These are phyloP conservation scores for Fusarium secorum DNA, from an alignment of 2,329 filamentous ascomycete species.

Conservation along the genomic window DNA sequence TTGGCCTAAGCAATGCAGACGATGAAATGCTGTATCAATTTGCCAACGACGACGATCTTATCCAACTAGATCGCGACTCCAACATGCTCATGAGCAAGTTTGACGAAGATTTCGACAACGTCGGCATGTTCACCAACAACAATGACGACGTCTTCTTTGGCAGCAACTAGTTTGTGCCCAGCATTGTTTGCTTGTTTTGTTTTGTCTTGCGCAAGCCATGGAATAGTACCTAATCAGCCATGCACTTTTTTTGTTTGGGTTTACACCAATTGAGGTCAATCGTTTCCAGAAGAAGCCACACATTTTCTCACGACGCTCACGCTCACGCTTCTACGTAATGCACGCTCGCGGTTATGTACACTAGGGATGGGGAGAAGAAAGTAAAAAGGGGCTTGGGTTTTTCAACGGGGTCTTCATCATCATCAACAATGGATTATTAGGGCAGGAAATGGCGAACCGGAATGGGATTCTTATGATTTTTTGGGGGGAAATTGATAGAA, in stretches of 20 bases:
- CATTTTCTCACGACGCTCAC: slow-evolving; percentile 36
- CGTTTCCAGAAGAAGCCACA: slow-evolving; percentile 12
- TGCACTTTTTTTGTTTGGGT: slow-evolving; percentile 15
- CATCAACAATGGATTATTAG: background rate
- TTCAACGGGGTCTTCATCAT: background rate
- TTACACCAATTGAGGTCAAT: background rate
- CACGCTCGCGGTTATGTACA: slow-evolving; percentile 23
- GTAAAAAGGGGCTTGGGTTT: slow-evolving; percentile 10
- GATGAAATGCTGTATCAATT: slow-evolving; percentile 57
- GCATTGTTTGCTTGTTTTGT: slow-evolving; percentile 5
- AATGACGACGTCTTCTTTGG: slow-evolving; percentile 63
- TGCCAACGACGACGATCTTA: slow-evolving; percentile 52
- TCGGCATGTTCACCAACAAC: slow-evolving; percentile 60
- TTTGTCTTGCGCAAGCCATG: background rate
- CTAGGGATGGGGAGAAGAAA: slow-evolving; percentile 2
- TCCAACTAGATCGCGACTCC: slow-evolving; percentile 55
- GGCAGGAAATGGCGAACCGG: slow-evolving; percentile 11
- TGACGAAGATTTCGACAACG: slow-evolving; percentile 61
- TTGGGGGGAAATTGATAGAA: slow-evolving; percentile 20
- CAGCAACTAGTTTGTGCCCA: slow-evolving; percentile 38
- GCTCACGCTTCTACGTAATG: slow-evolving; percentile 29
- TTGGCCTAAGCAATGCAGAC: slow-evolving; percentile 50
- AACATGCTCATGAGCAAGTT: slow-evolving; percentile 61
- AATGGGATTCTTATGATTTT: background rate
- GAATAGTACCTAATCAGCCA: slow-evolving; percentile 32